These are phyloP conservation scores for Endothia cerciana DNA, from an alignment of 2,329 filamentous ascomycete species.

Conservation along the genomic window DNA sequence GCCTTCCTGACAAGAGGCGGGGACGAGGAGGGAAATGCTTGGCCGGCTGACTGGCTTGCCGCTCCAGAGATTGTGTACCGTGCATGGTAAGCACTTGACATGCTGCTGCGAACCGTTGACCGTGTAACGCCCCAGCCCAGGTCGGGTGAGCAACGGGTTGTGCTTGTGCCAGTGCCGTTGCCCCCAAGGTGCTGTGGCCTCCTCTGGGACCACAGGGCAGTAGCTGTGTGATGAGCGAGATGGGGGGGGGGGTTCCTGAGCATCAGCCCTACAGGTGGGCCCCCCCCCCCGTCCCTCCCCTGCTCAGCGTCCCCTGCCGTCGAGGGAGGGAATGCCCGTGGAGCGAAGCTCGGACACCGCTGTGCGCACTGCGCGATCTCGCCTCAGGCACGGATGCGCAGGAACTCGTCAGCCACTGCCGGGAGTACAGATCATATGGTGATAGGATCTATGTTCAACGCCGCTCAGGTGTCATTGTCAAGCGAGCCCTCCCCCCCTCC, in stretches of 20 bases:
- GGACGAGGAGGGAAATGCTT: neutral
- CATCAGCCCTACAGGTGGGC: constrained; percentile 13
- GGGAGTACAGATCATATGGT: neutral
- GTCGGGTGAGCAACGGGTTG: too few species aligned
- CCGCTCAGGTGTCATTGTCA: neutral
- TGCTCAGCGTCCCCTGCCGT: too few species aligned
- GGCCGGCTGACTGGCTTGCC: neutral
- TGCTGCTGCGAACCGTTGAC: too few species aligned
- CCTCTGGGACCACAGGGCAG: neutral
- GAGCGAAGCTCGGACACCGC: neutral
- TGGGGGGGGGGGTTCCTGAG: neutral
- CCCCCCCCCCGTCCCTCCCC: neutral
- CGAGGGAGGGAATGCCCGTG: too few species aligned
- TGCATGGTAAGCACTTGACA: neutral
- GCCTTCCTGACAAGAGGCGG: neutral
- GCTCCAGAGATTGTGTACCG: neutral
- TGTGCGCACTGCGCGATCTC: constrained; percentile 2
- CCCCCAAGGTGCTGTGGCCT: neutral
- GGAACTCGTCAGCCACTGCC: neutral
- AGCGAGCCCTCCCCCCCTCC: too few species aligned
- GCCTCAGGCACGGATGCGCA: neutral
- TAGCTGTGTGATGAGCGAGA: neutral
- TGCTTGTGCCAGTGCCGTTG: too few species aligned
- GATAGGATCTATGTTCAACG: too few species aligned
- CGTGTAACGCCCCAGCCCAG: too few species aligned